Base-by-base conservation (phyloP, 2,329 filamentous ascomycete genomes). In the Phialophora chinensis region DNA sequence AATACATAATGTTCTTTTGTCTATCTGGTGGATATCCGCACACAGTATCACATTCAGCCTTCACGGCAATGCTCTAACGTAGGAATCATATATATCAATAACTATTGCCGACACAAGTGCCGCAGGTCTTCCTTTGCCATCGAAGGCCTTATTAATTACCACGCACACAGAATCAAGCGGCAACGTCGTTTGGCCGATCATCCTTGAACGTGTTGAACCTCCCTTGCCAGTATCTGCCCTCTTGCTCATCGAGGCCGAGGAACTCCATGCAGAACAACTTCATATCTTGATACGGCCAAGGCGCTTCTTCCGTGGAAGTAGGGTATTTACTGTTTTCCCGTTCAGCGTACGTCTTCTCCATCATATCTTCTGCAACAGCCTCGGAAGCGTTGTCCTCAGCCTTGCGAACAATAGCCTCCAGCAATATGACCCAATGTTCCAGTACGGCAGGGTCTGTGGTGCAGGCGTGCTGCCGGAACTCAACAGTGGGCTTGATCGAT, bases 401-500 rank as follows among this genome's bases (percentile, higher is more conserved):
- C 20, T 54, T 58, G 38, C 59, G 59, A 7, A 66, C 58, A 49
- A 68, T 66, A 11, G 69, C 69, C 53, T 70, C 66, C 35, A 70
- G 49, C n/a, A 72, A 63, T 1, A 27, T 53, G 5, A 72, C 66
- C 69, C 71, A 72, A 55, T 65, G 63, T 29, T 62, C 57, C 23
- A 71, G 50, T 14, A 53, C 65, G 7, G 52, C 56, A 5, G 55
- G 38, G n/a, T 70, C 64, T 35, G 66, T 38, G 8, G 62, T 67
- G 38, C 69, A 69, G 2, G 60, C 69, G 56, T 72, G 71, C 49
- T 72, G 71, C 14, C 69, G 61, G 47, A 72, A 71, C 58, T 71
- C 71, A 27, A 71, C 63, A 12, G 71, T 71, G 10, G 69, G 69
- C 44, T 66, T 67, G 47, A 65, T 66, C 14, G 58, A 50, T 47